Conservation (phyloP, 768 basidiomycete genomes). For the Gyrodon lividus region DNA sequence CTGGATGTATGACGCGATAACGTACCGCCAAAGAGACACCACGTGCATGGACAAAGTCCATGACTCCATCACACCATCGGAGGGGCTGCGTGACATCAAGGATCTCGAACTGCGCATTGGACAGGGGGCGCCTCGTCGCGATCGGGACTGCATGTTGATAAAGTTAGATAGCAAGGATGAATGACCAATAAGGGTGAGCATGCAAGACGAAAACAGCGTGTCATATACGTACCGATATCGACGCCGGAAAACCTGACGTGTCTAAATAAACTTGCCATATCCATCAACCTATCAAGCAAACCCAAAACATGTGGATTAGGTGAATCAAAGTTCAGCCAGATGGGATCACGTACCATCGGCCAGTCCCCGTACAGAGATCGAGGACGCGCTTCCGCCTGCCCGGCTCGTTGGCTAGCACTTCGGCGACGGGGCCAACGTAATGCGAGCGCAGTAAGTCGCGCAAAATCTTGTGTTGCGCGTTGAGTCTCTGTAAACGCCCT, state of each 20-base stretch:
- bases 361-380: slow-evolving; percentile 77
- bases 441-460: slow-evolving; percentile 51
- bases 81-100: slow-evolving; percentile 55
- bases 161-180: slow-evolving; percentile 1
- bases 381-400: slow-evolving; percentile 52
- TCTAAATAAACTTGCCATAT: slow-evolving; percentile 69
- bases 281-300: slow-evolving; percentile 56
- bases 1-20: slow-evolving; percentile 11
- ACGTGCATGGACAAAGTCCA: slow-evolving; percentile 71
- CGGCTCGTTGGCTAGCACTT: slow-evolving; percentile 43
- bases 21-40: slow-evolving; percentile 59
- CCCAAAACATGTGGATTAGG: slow-evolving; percentile 12
- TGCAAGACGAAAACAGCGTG: slow-evolving; percentile 11
- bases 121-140: slow-evolving; percentile 56
- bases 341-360: slow-evolving; percentile 55
- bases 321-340: slow-evolving; percentile 16
- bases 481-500: slow-evolving; percentile 46
- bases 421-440: slow-evolving; percentile 58
- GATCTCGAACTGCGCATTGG: slow-evolving; percentile 66
- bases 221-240: slow-evolving; percentile 63
- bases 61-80: slow-evolving; percentile 50
- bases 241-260: slow-evolving; percentile 65
- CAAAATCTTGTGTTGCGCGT: slow-evolving; percentile 48
- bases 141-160: slow-evolving; percentile 57
- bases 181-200: slow-evolving; percentile 11